These are phyloP conservation scores for Fusarium begoniae DNA, from an alignment of 2,329 filamentous ascomycete genomes.

Conservation along the genomic window DNA sequence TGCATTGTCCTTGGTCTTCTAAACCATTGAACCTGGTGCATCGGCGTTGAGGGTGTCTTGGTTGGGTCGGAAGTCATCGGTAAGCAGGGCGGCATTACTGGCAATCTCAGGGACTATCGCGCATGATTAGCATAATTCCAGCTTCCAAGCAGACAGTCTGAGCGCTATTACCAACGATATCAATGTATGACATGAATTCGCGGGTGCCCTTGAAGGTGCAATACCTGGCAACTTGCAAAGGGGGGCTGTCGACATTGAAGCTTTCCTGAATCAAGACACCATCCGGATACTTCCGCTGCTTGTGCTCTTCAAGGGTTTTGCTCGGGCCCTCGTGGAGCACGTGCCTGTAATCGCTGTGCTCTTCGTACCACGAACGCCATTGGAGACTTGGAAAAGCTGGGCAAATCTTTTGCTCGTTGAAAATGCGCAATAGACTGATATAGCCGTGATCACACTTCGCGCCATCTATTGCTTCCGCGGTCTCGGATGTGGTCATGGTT, in stretches of 20 bases:
- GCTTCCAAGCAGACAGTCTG: too few species aligned
- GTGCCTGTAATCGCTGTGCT: background rate
- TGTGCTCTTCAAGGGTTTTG: too few species aligned
- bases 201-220: background rate
- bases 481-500: too few species aligned
- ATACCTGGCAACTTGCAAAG: background rate
- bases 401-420: background rate
- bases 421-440: background rate
- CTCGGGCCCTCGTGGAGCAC: background rate
- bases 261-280: background rate
- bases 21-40: background rate
- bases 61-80: background rate
- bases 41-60: background rate
- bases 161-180: background rate
- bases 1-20: background rate
- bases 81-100: too few species aligned
- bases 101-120: too few species aligned
- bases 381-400: background rate
- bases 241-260: accelerated
- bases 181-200: background rate
- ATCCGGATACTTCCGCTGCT: background rate
- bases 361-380: background rate
- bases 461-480: too few species aligned
- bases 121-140: too few species aligned
- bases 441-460: background rate